Base-by-base conservation (phyloP, 352 stramenopile species). In the Phytophthora sansomeana region DNA sequence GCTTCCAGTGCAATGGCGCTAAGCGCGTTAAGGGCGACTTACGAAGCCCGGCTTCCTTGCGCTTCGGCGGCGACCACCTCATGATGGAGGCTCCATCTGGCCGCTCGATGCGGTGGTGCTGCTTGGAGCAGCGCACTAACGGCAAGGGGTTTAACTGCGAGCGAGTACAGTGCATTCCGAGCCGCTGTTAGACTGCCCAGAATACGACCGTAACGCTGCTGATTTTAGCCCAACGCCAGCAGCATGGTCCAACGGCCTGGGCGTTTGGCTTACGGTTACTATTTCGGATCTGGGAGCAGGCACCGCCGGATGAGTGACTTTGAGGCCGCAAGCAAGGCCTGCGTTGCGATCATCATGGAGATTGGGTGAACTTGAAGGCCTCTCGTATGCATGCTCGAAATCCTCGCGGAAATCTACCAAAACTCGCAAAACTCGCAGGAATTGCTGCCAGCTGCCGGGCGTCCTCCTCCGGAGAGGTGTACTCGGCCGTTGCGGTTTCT, bases 341-440 rank as follows among this genome's bases (percentile, higher is more conserved):
- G 24, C n/a, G n/a, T n/a, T n/a, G n/a, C 44, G 26, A 46, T 35
- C 33, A 58, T 48, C 51, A 30, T n/a, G 24, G 5, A 16, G 50
- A 63, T 57, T 51, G 42, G 59, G 33, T 56, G 51, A 68, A 68
- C 60, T 35, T 52, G 44, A 47, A 47, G 41, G n/a, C 21, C 21
- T 24, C 21, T 24, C 21, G 21, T 24, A 24, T 24, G 21, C 21
- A 24, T 24, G 21, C 21, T 24, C 21, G 21, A 24, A 24, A 24
- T 1, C 21, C 3, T 3, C 3, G 21, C 21, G 21, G 21, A 24
- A 24, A 24, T 24, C 21, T 24, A 24, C 21, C 21, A 24, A 24
- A 24, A 24, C 21, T 24, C 21, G 21, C 21, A 24, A 24, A 24
- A 24, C 21, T 24, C 21, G 21, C 21, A 24, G 1, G 21, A 24